Base-by-base conservation (phyloP, 805 yeast species). In the Cephaloascus fragrans region DNA sequence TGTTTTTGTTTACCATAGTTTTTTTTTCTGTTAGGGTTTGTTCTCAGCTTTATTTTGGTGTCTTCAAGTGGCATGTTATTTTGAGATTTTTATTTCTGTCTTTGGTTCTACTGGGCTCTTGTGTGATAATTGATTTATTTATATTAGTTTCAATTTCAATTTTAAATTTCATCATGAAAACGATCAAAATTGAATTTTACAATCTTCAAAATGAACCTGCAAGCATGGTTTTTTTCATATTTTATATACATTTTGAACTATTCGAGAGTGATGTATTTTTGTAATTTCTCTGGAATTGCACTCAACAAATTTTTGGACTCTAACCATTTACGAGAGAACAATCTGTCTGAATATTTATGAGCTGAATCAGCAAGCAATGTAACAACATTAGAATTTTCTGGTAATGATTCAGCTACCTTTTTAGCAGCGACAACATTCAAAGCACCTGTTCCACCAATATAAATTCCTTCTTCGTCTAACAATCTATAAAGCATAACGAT, bases 361-460 rank as follows among this genome's bases (percentile, higher is more conserved):
- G 94, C 95, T 18, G 93, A 79, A 55, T 89, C 97, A 38, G 93
- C 84, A 45, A 89, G 64, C n/a, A 89, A 71, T 0, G 97, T 89
- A 23, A 85, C 96, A 19, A 89, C 83, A 44, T 85, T 88, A 9
- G 83, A 64, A 23, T 78, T 77, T 49, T 83, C 87, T 2, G 96
- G 96, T 38, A 87, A 69, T 4, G 63, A 53, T 57, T 77, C 59
- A 3, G 96, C 96, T 16, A 85, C 79, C 53, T 77, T 75, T 34
- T 71, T 67, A 14, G 97, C 96, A 23, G 96, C 96, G 35, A 77
- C 94, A 34, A 88, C 96, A 52, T 89, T 89, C 52, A 89, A 67
- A 14, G 93, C 93, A 34, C 89, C 80, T 3, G 96, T 87, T 36
- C 96, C 96, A 18, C 97, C 97, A 3, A 88, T 68, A 51, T 79